Evolutionary conservation across 306 rosid genomes (phyloP), one percentile per base, ranked within the genome.

Genomic region (Senna tora): DNA sequence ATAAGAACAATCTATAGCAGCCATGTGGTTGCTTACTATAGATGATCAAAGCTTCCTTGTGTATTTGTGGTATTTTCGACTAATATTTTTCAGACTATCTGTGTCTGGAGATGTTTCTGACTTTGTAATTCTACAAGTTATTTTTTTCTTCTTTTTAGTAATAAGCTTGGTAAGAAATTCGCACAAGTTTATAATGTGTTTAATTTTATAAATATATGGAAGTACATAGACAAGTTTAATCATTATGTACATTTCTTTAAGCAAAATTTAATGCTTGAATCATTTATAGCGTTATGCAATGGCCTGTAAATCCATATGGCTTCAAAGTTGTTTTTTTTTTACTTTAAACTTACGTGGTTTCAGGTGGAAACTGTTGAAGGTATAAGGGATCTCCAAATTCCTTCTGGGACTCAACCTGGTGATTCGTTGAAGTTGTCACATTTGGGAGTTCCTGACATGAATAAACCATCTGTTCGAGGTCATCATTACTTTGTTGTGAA

Each of bases 331-430:
- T n/a, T n/a, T 20, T 58, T 46, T 50, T 51, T 62, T 79, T 72
- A 77, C 74, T 61, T 58, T 7, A 55, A 68, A 61, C 71, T 25
- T 45, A 41, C 30, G 55, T 69, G 28, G 72, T 36, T 76, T 72
- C 88, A 94, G 97, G 98, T 94, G 46, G 96, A 94, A 81, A 94
- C 98, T 52, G 89, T 91, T 60, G 97, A 91, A 62, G 96, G 98
- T 79, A 53, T 81, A 62, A 83, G 78, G 84, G 87, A 91, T 75
- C 90, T 94, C 64, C 67, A 61, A 58, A 89, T 94, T 82, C 97
- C 96, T 77, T 75, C 90, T 2, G 98, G 98, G 51, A 87, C 78
- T 86, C 98, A 94, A 80, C 87, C 97, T 17, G 98, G 98, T 34
- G 91, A 89, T 56, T 82, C 87, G 10, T 88, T 94, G 34, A 91